phyloP scores from a whole-genome alignment of 495 filamentous ascomycete genomes.

The Penicillium malachiteum region DNA sequence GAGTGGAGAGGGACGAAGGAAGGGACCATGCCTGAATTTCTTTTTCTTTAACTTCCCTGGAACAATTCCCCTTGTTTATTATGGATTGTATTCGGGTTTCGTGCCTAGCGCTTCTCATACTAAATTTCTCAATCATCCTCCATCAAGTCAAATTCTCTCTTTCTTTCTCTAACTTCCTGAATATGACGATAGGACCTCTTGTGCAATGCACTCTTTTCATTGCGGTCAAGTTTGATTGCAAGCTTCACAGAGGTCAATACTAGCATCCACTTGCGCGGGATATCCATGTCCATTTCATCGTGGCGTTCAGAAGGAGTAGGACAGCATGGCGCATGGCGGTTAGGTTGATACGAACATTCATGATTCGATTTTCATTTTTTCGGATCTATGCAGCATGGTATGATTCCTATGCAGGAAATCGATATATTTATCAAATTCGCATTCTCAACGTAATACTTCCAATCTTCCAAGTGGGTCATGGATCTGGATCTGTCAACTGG shows the following conservation, averaged over 20 bases:
- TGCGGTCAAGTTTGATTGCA: background rate
- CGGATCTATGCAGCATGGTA: too few relatives aligned
- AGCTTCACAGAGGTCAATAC: background rate
- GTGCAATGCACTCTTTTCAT: background rate
- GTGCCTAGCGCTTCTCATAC: background rate
- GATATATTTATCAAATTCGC: too few relatives aligned
- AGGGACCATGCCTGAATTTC: background rate
- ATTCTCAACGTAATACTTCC: too few relatives aligned
- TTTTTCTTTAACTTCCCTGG: background rate
- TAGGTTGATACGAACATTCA: background rate
- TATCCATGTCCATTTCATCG: background rate
- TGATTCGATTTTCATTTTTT: too few relatives aligned
- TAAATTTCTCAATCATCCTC: background rate
- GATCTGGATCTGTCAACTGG: too few relatives aligned
- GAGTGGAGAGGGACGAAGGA: background rate
- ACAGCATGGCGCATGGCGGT: background rate
- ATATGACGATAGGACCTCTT: background rate
- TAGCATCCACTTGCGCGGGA: too few relatives aligned
- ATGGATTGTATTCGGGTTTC: constrained; percentile 2
- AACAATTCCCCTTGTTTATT: constrained; percentile 1
- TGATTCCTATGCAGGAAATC: too few relatives aligned
- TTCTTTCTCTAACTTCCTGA: background rate
- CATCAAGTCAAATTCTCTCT: background rate
- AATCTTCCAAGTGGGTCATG: too few relatives aligned
- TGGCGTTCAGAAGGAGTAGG: background rate